A percentile compares a stretch with the other conserved stretches of the same genome.
Evolutionary conservation across 2,329 filamentous ascomycete genomes (phyloP).

Genomic region (Dactylonectria estremocensis): DNA sequence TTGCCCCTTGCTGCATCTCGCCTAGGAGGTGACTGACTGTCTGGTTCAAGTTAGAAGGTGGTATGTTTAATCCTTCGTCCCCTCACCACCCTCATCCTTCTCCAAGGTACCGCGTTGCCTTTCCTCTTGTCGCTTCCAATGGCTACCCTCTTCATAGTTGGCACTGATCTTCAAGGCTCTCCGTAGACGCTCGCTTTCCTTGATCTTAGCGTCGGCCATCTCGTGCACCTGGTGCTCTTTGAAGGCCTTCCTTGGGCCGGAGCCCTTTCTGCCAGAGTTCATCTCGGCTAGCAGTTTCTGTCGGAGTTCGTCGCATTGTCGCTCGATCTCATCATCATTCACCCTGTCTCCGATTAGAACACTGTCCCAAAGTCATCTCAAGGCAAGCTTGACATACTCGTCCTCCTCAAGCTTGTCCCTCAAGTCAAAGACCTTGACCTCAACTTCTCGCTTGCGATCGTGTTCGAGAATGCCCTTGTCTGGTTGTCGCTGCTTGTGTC

Average conservation of each 20-base stretch:
- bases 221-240: constrained; percentile 98
- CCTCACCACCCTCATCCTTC: constrained; percentile 55
- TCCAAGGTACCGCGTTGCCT: constrained; percentile 65
- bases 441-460: constrained; percentile 90
- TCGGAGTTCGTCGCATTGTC: constrained; percentile 61
- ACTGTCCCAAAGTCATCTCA: background rate
- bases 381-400: constrained; percentile 66
- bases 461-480: constrained; percentile 96
- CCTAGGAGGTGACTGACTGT: background rate
- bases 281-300: constrained; percentile 59
- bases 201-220: constrained; percentile 94
- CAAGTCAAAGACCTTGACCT: constrained; percentile 93
- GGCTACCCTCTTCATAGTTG: constrained; percentile 87
- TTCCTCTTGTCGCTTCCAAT: constrained; percentile 90
- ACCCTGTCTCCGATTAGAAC: constrained; percentile 64
- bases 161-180: constrained; percentile 89
- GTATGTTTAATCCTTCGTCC: constrained; percentile 32
- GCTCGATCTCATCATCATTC: constrained; percentile 93
- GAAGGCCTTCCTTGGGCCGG: constrained; percentile 67
- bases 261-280: constrained; percentile 51
- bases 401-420: constrained; percentile 94
- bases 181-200: constrained; percentile 91
- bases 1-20: background rate
- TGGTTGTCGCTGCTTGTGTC: constrained; percentile 85
- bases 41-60: background rate